Base-by-base conservation (phyloP, 768 basidiomycete species). In the Hortiboletus campestris region DNA sequence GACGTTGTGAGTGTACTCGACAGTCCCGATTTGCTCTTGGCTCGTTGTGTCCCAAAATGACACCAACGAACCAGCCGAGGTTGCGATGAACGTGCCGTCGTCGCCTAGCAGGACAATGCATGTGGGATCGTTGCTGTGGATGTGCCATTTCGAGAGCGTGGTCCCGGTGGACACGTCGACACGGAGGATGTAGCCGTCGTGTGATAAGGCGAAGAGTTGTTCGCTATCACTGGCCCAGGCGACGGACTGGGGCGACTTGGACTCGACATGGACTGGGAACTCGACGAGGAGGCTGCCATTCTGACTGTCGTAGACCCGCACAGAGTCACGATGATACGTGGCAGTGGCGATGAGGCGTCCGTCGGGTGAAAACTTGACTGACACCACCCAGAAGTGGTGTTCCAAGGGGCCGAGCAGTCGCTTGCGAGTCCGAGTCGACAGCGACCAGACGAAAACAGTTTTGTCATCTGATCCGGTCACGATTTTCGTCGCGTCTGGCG, bases 11-110 rank as follows among this genome's bases (percentile, higher is more conserved):
- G 31, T 2, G 5, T 49, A n/a, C 19, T 31, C 2, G 14, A 32
- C 28, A 36, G 16, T 22, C 0, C 43, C 51, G 4, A 60, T 53
- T 29, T 50, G 51, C 8, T 46, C 4, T 22, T 42, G 53, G 1
- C 53, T 55, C 0, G 4, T 38, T 2, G 22, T n/a, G 40, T 55
- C 32, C 57, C 58, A 60, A 20, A 60, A 51, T 3, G 60, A 61
- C 16, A 61, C 34, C 11, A 43, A 55, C 0, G 51, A 39, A 1
- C 11, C 6, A 0, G 22, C 32, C 2, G 40, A 28, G n/a, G 29
- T 42, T 12, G 50, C 57, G n/a, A 59, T 35, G 42, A 47, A 51
- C 3, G 14, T 20, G 20, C 43, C 51, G 9, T 46, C 25, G 25
- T n/a, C n/a, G 20, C 13, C 31, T 6, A 42, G 38, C 7, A 59